These are phyloP conservation scores for Xerocomellus chrysenteron DNA, from an alignment of 768 basidiomycete genomes.

Conservation along the genomic window DNA sequence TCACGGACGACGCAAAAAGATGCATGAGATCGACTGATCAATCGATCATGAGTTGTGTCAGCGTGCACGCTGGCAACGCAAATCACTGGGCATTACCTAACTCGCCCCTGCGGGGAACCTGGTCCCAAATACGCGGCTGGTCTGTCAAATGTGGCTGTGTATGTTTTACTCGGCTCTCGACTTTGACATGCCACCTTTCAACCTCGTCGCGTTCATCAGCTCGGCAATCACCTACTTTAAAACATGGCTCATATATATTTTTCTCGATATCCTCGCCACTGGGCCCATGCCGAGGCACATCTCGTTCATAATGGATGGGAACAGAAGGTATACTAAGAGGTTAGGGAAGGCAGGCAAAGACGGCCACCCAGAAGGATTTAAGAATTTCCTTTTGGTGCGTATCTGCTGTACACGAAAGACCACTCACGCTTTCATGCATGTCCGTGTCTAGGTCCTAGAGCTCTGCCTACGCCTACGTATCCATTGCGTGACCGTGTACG, in stretches of 20 bases:
- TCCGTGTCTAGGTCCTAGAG: slow-evolving; percentile 67
- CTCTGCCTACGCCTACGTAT: slow-evolving; percentile 80
- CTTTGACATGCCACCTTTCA: background rate
- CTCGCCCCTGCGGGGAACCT: background rate
- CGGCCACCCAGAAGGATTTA: slow-evolving; percentile 86
- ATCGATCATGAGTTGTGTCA: no score
- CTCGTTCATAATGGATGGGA: slow-evolving; percentile 97
- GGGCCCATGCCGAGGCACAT: slow-evolving; percentile 90
- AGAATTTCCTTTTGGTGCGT: slow-evolving; percentile 73
- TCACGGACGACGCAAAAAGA: no score
- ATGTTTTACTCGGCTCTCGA: no score
- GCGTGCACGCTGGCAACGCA: no score
- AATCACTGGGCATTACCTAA: no score
- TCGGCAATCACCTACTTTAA: slow-evolving; percentile 15
- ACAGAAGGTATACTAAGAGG: slow-evolving; percentile 82
- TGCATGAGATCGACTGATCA: no score
- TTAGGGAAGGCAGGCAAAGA: slow-evolving; percentile 62
- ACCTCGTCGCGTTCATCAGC: slow-evolving; percentile 11
- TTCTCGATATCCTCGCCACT: slow-evolving; percentile 67
- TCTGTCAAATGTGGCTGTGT: slow-evolving; percentile 21
- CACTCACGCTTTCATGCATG: background rate
- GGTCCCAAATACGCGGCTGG: no score
- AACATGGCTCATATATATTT: slow-evolving; percentile 35
- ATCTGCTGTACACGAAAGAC: background rate
- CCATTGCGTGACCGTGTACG: slow-evolving; percentile 87